A percentile compares a stretch with the other conserved stretches of the same genome.
These are phyloP conservation scores for Auriscalpium orientale DNA, from an alignment of 768 basidiomycete genomes.

Conservation along the genomic window DNA sequence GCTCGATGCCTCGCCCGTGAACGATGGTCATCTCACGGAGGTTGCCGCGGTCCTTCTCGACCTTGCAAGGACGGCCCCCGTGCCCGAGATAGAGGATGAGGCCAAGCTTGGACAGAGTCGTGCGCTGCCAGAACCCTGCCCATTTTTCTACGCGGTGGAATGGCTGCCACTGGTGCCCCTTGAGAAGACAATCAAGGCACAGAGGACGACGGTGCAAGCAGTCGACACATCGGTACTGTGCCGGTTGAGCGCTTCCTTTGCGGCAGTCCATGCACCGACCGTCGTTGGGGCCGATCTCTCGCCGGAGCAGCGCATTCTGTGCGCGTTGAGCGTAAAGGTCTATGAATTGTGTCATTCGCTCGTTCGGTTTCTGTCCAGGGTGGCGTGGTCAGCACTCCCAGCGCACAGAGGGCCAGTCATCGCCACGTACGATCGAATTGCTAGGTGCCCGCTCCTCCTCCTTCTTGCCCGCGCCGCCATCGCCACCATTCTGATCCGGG, in stretches of 20 bases:
- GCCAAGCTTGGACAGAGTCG: background rate
- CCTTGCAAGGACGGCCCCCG: background rate
- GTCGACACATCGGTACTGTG: background rate
- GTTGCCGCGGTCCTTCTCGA: background rate
- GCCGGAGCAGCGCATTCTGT: background rate
- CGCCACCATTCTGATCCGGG: too few species aligned
- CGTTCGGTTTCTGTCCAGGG: background rate
- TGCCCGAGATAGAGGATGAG: background rate
- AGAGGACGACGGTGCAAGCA: background rate
- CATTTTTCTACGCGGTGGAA: background rate
- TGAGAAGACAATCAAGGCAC: background rate
- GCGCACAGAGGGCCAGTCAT: too few species aligned
- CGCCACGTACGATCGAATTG: too few species aligned
- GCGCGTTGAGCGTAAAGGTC: background rate
- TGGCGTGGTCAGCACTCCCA: too few species aligned
- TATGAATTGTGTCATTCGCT: background rate
- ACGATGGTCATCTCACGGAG: background rate
- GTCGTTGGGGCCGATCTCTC: background rate
- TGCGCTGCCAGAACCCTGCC: background rate
- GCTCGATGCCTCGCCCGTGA: background rate
- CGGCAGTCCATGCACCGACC: background rate
- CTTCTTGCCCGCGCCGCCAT: too few species aligned
- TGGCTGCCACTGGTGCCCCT: background rate
- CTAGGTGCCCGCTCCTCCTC: too few species aligned
- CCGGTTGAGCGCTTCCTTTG: background rate